A percentile compares a stretch with the other conserved stretches of the same genome.
These are phyloP conservation scores for Citrus inodora DNA, from an alignment of 345 rosid species.

Conservation along the genomic window DNA sequence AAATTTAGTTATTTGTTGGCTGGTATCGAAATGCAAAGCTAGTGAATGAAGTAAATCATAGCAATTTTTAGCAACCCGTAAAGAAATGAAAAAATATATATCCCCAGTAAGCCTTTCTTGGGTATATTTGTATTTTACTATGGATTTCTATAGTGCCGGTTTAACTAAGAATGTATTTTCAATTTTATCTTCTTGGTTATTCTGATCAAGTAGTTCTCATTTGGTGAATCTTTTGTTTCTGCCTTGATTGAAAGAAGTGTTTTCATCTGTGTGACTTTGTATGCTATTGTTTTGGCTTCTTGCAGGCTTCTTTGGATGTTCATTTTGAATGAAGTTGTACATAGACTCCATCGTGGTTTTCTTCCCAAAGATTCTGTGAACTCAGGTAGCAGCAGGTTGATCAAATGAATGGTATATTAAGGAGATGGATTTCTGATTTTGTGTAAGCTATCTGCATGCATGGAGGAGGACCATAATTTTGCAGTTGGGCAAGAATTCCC, in stretches of 20 bases:
- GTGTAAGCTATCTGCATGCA: slow-evolving; percentile 13
- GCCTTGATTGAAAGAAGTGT: background rate
- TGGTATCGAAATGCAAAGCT: too few species aligned
- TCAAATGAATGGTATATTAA: slow-evolving; percentile 1
- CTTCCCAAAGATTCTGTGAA: background rate
- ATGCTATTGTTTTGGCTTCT: background rate
- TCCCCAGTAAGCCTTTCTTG: background rate
- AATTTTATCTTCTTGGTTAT: background rate
- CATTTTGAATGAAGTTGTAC: background rate
- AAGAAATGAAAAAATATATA: background rate
- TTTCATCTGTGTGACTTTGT: background rate
- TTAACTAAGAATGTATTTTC: background rate
- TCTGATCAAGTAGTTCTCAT: background rate
- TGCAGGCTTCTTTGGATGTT: slow-evolving; percentile 9
- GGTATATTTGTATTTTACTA: background rate
- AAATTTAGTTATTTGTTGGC: background rate
- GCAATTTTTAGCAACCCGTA: background rate
- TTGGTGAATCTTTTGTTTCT: background rate
- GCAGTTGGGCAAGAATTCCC: slow-evolving; percentile 54
- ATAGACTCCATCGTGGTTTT: background rate
- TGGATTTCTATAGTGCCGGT: background rate
- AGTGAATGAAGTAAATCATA: background rate
- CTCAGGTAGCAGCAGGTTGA: background rate
- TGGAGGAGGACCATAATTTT: slow-evolving; percentile 34
- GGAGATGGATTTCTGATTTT: slow-evolving; percentile 11